phyloP scores from a whole-genome alignment of 441 rosid species.

The Erodium moschatum region DNA sequence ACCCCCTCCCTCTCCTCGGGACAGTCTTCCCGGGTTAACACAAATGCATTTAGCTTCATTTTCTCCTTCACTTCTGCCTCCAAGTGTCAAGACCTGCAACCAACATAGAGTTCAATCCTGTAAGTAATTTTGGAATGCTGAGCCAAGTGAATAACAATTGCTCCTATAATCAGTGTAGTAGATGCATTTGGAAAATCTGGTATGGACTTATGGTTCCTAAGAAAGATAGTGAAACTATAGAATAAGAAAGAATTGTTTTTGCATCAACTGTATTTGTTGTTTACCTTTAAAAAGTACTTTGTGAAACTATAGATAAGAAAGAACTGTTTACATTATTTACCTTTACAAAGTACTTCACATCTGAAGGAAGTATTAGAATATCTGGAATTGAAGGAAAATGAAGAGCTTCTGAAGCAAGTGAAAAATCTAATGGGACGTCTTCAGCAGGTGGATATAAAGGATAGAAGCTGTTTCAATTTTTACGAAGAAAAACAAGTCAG shows the following conservation, averaged over 20 bases:
- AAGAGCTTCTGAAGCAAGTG: constrained; percentile 68
- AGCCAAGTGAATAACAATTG: not conserved
- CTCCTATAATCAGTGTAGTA: not conserved
- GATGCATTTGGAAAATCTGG: not conserved
- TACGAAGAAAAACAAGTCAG: not conserved
- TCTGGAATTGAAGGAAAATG: constrained; percentile 51
- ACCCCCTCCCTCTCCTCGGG: constrained; percentile 91
- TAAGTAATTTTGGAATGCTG: constrained; percentile 1
- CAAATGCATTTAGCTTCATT: constrained; percentile 59
- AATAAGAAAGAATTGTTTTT: not conserved
- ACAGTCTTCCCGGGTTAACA: constrained; percentile 83
- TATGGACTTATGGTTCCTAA: constrained; percentile 7
- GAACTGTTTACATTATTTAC: constrained; percentile 25
- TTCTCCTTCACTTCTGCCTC: constrained; percentile 49
- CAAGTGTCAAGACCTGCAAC: constrained; percentile 48
- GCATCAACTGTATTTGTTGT: constrained; percentile 4
- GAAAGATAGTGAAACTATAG: constrained; percentile 3
- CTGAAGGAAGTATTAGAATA: constrained; percentile 78
- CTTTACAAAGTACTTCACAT: constrained; percentile 78
- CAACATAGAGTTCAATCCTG: not conserved
- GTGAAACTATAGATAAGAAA: not conserved
- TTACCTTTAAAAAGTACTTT: constrained; percentile 76
- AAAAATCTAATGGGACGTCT: constrained; percentile 66
- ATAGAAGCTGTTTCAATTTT: constrained; percentile 56
- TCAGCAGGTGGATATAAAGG: constrained; percentile 87